phyloP scores from a whole-genome alignment of 208 protist genomes.

The Naegleria fowleri region DNA sequence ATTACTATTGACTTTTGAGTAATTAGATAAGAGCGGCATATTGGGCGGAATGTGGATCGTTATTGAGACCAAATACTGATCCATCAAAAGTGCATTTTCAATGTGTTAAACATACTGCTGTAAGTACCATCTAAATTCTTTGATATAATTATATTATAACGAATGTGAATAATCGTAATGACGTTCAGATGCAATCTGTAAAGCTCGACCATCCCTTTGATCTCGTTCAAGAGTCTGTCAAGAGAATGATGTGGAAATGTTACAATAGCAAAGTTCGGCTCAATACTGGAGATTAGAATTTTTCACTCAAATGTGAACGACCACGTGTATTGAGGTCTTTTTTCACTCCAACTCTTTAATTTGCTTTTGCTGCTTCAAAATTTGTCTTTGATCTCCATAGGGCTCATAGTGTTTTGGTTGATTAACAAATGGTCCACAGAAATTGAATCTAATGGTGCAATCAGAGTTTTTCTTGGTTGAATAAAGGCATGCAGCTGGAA shows the following conservation, averaged over 20 bases:
- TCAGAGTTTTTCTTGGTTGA: slow-evolving; percentile 16
- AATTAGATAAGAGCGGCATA: not conserved
- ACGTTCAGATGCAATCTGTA: not conserved
- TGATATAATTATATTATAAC: not conserved
- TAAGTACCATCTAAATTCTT: not conserved
- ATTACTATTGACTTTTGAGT: no score
- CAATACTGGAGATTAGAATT: not conserved
- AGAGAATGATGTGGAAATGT: not conserved
- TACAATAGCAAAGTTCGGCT: not conserved
- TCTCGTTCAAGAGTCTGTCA: not conserved
- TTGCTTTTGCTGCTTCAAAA: not conserved
- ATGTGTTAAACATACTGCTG: slow-evolving; percentile 1
- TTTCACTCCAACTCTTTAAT: not conserved
- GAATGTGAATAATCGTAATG: no score
- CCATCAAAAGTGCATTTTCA: not conserved
- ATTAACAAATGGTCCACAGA: not conserved
- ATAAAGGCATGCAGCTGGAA: slow-evolving; percentile 17
- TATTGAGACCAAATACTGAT: not conserved
- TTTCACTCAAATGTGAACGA: no score
- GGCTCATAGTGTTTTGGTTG: not conserved
- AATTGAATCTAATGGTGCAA: slow-evolving; percentile 13
- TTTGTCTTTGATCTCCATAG: not conserved
- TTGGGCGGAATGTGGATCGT: not conserved
- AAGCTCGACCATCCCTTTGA: not conserved
- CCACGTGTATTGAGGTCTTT: no score